Evolutionary conservation across 768 basidiomycete species (phyloP).

Genomic region (Pluteus cervinus): DNA sequence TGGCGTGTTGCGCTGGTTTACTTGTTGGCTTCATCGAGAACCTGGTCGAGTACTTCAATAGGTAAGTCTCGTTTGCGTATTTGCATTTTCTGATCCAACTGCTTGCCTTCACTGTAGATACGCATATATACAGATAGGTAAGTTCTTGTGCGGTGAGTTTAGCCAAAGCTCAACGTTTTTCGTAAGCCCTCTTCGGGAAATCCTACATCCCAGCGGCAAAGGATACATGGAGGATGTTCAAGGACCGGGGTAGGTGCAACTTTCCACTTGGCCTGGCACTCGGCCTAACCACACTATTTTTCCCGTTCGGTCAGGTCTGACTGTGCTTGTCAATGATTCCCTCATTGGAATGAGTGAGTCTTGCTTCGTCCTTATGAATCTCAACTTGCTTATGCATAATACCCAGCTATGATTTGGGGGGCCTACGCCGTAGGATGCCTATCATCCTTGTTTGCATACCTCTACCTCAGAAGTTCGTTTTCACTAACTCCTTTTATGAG

Average conservation of each 20-base stretch:
- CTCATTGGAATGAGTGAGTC: conserved; percentile 70
- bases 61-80: conserved; percentile 25
- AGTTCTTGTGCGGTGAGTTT: conserved; percentile 6
- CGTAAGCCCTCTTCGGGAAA: conserved; percentile 83
- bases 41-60: conserved; percentile 76
- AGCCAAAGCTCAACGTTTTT: conserved; percentile 2
- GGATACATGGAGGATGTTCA: conserved; percentile 76
- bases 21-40: conserved; percentile 67
- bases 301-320: conserved; percentile 48
- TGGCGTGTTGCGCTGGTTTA: conserved; percentile 77
- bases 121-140: conserved; percentile 79
- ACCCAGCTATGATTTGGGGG: conserved; percentile 68
- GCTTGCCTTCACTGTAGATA: conserved; percentile 39
- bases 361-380: not conserved
- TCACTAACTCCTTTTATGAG: not conserved
- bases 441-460: conserved; percentile 68
- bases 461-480: conserved; percentile 65
- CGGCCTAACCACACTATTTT: too few relatives aligned
- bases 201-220: conserved; percentile 75
- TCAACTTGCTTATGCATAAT: not conserved
- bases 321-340: conserved; percentile 79
- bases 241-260: conserved; percentile 49
- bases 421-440: conserved; percentile 71
- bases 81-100: not conserved
- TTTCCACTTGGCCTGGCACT: conserved; percentile 7